Evolutionary conservation across 495 filamentous ascomycete genomes (phyloP), one percentile per base, ranked within the genome.

Genomic region (Sordaria brevicollis): DNA sequence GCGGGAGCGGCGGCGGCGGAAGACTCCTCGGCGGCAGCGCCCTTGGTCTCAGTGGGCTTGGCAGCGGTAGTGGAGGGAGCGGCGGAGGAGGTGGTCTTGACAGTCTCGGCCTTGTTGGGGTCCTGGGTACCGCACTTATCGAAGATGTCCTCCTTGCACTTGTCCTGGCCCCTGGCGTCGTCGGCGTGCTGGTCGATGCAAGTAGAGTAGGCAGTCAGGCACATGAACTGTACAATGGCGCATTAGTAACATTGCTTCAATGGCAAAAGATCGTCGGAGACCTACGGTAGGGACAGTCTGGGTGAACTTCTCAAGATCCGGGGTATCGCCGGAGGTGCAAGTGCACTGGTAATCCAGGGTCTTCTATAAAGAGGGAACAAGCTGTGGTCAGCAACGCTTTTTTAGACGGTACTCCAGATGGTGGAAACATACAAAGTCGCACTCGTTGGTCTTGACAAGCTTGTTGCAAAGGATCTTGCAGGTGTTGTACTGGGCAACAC

Each of bases 241-340:
- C 19, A 36, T 72, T 66, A 72, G 68, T 34, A n/a, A 69, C 15
- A 17, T 54, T 29, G 35, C 4, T 33, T n/a, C n/a, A 17, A 35
- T 21, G 33, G 21, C 25, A 68, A 68, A 25, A 70, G 15, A 35
- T 29, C n/a, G 35, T 15, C 15, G 38, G 15, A 31, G 11, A 71
- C 79, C 69, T 65, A 80, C 79, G 17, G 74, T 77, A 25, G 78
- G 78, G 39, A 81, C 74, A 38, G 78, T 76, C 75, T 80, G 74
- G 31, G 38, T 73, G 73, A 81, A 81, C 66, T 81, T 76, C 66
- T 79, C 69, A 17, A 81, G 79, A 38, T 72, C 78, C 4, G 80
- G 80, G 15, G 80, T 74, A 9, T 74, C 67, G 70, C 72, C 75
- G 66, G 80, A 77, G 21, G n/a, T 21, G 79, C 80, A 81, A 1